phyloP scores from a whole-genome alignment of 2,329 filamentous ascomycete genomes.

The Aspergillus sp. region DNA sequence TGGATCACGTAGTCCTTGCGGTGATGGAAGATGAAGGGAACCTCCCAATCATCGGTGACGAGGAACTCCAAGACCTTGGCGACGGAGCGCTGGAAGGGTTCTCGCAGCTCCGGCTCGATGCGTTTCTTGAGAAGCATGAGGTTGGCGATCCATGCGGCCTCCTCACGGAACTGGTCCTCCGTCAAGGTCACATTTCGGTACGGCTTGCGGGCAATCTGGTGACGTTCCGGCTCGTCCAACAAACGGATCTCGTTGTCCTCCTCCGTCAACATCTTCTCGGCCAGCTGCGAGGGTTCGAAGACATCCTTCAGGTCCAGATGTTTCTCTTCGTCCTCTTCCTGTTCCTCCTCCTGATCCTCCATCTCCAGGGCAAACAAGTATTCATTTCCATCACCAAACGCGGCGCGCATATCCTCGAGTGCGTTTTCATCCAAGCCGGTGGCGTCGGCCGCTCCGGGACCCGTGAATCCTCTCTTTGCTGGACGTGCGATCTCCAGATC shows the following conservation, averaged over 20 bases:
- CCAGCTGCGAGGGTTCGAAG: slow-evolving; percentile 92
- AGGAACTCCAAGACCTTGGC: slow-evolving; percentile 94
- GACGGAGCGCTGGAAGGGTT: slow-evolving; percentile 83
- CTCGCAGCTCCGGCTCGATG: slow-evolving; percentile 68
- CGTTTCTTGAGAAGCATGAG: slow-evolving; percentile 87
- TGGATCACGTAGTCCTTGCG: slow-evolving; percentile 97
- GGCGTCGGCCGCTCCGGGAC: slow-evolving; percentile 70
- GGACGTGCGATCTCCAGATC: slow-evolving; percentile 87
- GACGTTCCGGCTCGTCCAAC: slow-evolving; percentile 87
- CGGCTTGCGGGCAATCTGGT: slow-evolving; percentile 84
- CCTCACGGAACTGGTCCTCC: slow-evolving; percentile 84
- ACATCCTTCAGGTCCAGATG: slow-evolving; percentile 94
- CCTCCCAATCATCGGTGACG: slow-evolving; percentile 89
- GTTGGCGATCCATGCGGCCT: slow-evolving; percentile 87
- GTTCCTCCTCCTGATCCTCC: slow-evolving; percentile 79
- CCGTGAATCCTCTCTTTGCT: slow-evolving; percentile 65
- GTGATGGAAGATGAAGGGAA: slow-evolving; percentile 97
- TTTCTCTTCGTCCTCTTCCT: slow-evolving; percentile 74
- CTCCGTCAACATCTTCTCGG: slow-evolving; percentile 92
- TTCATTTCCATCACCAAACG: slow-evolving; percentile 93
- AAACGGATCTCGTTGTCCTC: slow-evolving; percentile 89
- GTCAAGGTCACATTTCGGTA: slow-evolving; percentile 81
- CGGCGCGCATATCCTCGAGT: slow-evolving; percentile 91
- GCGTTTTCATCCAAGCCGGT: slow-evolving; percentile 87
- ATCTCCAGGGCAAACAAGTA: slow-evolving; percentile 92